phyloP scores from a whole-genome alignment of 495 filamentous ascomycete species.

The Trichoderma reesei region DNA sequence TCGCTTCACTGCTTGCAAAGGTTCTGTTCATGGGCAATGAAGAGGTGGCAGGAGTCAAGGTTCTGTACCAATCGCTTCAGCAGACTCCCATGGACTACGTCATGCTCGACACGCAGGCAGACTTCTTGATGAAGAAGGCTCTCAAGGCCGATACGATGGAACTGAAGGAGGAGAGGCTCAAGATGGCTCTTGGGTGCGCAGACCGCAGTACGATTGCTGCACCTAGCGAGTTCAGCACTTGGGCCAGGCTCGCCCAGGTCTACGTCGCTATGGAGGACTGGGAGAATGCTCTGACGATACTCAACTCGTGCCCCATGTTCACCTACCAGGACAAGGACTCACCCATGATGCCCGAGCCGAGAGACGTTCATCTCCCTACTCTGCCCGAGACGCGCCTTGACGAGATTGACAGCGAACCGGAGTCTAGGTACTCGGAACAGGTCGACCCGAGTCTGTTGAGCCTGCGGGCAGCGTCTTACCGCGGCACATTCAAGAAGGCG shows the following conservation, averaged over 20 bases:
- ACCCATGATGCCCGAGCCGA: slow-evolving; percentile 84
- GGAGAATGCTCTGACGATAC: slow-evolving; percentile 82
- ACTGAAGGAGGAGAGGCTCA: slow-evolving; percentile 47
- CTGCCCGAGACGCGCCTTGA: slow-evolving; percentile 86
- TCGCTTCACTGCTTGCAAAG: slow-evolving; percentile 82
- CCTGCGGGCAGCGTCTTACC: slow-evolving; percentile 77
- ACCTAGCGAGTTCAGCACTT: slow-evolving; percentile 93
- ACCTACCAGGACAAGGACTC: slow-evolving; percentile 98
- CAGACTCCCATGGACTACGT: slow-evolving; percentile 94
- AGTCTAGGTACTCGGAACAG: slow-evolving; percentile 67
- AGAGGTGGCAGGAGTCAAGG: slow-evolving; percentile 84
- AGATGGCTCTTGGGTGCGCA: slow-evolving; percentile 84
- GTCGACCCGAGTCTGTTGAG: slow-evolving; percentile 82
- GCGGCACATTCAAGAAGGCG: slow-evolving; percentile 89
- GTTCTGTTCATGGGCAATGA: slow-evolving; percentile 90
- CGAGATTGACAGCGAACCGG: slow-evolving; percentile 84
- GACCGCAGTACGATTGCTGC: slow-evolving; percentile 89
- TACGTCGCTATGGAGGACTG: slow-evolving; percentile 89
- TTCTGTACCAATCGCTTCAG: slow-evolving; percentile 79
- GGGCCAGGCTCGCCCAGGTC: slow-evolving; percentile 86
- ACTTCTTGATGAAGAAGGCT: slow-evolving; percentile 85
- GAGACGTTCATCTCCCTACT: slow-evolving; percentile 74
- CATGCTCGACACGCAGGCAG: slow-evolving; percentile 83
- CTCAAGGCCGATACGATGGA: slow-evolving; percentile 34
- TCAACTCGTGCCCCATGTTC: slow-evolving; percentile 99